A percentile compares a stretch with the other conserved stretches of the same genome.
Evolutionary conservation across 2,329 filamentous ascomycete genomes (phyloP).

Genomic region (Cadophora luteo-olivacea): DNA sequence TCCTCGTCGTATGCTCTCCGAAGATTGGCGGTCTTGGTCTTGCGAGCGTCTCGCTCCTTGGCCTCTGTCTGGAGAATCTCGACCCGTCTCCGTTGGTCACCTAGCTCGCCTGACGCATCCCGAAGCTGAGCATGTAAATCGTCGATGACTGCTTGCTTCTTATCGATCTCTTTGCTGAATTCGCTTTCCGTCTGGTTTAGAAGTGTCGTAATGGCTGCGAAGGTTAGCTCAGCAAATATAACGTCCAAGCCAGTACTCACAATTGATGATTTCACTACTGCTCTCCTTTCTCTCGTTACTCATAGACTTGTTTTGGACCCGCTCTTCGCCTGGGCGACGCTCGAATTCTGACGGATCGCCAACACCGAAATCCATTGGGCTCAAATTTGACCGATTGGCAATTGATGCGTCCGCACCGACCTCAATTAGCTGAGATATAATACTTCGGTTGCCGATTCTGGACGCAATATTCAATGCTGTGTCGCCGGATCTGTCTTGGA

Average conservation of each 20-base stretch:
- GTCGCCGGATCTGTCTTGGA: conserved; percentile 91
- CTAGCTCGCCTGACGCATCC: conserved; percentile 78
- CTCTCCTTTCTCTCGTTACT: conserved; percentile 70
- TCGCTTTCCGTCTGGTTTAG: conserved; percentile 79
- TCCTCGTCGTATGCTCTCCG: conserved; percentile 76
- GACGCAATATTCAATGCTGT: conserved; percentile 95
- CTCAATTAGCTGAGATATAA: conserved; percentile 95
- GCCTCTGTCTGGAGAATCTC: conserved; percentile 73
- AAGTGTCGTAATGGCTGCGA: conserved; percentile 79
- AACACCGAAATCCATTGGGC: conserved; percentile 94
- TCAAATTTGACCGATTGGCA: conserved; percentile 85
- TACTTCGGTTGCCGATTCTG: conserved; percentile 89
- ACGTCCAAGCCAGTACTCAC: conserved; percentile 57
- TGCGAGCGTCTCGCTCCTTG: conserved; percentile 67
- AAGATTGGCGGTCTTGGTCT: conserved; percentile 79
- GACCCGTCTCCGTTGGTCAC: conserved; percentile 76
- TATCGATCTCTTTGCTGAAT: conserved; percentile 80
- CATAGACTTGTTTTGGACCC: conserved; percentile 54
- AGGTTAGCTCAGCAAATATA: conserved; percentile 44
- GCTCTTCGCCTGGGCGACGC: conserved; percentile 52
- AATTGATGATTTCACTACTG: conserved; percentile 79
- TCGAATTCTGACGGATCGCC: conserved; percentile 63
- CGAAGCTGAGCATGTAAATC: conserved; percentile 81
- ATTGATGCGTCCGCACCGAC: conserved; percentile 94
- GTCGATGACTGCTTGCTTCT: conserved; percentile 85